Base-by-base conservation (phyloP, 768 basidiomycete genomes). In the Phaffia australis region DNA sequence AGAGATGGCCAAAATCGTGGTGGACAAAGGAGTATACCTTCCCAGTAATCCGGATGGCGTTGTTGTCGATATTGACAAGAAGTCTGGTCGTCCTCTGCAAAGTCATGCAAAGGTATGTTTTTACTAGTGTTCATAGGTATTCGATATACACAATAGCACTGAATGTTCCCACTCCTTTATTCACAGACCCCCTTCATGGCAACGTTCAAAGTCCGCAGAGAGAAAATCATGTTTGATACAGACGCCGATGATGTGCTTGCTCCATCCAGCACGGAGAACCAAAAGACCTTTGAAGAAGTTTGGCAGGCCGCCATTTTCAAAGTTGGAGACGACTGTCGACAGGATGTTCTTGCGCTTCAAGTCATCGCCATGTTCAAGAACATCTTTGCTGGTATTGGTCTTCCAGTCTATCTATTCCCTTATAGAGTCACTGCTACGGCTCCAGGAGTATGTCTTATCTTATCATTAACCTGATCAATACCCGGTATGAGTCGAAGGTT, bases 311-410 rank as follows among this genome's bases (percentile, higher is more conserved):
- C 95, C 0, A 99, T 99, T 70, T 99, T 99, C 85, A 99, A 99
- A 80, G 95, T 99, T 66, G 95, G 95, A 64, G 95, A 99, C 74
- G 95, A 99, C 74, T 99, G 95, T 76, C 84, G 95, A 52, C 95
- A 99, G 76, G 95, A 99, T 73, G 87, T 98, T n/a, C 82, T 99
- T 55, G 95, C 95, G 0, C 79, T 99, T 57, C 95, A 99, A 73
- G 79, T 97, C 69, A 98, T 99, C 69, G 95, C 95, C 6, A 98
- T 98, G 92, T 97, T 98, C 83, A 98, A 98, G 78, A 97, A 95
- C 75, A 87, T 97, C 65, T 99, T 94, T 78, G 87, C 82, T 16
- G 83, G 83, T 69, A 82, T 94, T 67, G 95, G 95, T 1, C 79
- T 99, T 64, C 87, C 85, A 2, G 78, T 97, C 23, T 97, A 98